phyloP scores from a whole-genome alignment of 169 alveolate genomes.

The Besnoitia besnoiti region DNA sequence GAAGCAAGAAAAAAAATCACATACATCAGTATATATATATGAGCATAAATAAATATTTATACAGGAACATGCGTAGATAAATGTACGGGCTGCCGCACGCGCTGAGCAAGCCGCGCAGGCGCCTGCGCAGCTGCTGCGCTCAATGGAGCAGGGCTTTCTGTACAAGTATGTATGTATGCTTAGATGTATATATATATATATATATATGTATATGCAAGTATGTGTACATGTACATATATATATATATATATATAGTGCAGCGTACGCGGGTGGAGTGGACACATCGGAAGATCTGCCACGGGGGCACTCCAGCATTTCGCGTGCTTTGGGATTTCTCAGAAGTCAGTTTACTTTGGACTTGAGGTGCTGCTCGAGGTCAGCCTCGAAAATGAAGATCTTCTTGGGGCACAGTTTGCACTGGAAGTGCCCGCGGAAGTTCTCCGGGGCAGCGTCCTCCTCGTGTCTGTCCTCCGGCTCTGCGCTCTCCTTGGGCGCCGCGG shows the following conservation, averaged over 20 bases:
- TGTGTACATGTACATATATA: background rate
- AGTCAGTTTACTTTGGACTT: slow-evolving; percentile 63
- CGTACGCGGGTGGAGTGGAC: too few species aligned
- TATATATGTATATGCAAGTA: background rate
- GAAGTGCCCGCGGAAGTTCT: slow-evolving; percentile 68
- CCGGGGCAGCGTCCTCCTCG: background rate
- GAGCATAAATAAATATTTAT: background rate
- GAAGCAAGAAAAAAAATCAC: background rate
- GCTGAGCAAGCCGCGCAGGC: too few species aligned
- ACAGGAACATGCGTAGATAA: too few species aligned
- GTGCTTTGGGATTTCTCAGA: background rate
- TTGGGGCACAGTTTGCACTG: slow-evolving; percentile 72
- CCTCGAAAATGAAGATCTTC: slow-evolving; percentile 67
- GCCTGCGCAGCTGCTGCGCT: too few species aligned
- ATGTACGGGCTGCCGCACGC: too few species aligned
- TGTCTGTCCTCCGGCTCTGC: background rate
- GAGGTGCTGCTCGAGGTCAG: slow-evolving; percentile 73
- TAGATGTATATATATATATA: too few species aligned
- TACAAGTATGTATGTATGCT: background rate
- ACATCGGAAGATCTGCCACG: too few species aligned
- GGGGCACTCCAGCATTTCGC: too few species aligned
- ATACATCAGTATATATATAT: too few species aligned
- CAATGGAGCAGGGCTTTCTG: too few species aligned
- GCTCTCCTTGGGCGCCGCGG: background rate
- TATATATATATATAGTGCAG: too few species aligned